A percentile compares a stretch with the other conserved stretches of the same genome.
Evolutionary conservation across 345 rosid genomes (phyloP).

Genomic region (Populus alba): DNA sequence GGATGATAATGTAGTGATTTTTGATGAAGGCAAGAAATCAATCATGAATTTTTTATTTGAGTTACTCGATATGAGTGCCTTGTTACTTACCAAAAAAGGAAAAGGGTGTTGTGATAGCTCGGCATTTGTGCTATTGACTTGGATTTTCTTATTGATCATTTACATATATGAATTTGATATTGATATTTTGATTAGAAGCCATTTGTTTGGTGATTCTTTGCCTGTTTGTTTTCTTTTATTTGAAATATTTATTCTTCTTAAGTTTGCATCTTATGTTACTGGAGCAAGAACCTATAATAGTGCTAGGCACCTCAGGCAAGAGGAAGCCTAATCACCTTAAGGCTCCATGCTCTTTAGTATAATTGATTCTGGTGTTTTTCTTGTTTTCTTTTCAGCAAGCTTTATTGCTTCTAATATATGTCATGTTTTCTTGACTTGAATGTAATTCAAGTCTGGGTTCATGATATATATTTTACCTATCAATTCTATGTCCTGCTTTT

Average conservation of each 20-base stretch:
- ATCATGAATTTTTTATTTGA: background rate
- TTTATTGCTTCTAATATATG: conserved; percentile 1
- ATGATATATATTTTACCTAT: background rate
- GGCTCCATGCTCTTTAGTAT: background rate
- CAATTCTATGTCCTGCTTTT: background rate
- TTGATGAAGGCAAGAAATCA: background rate
- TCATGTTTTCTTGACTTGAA: conserved; percentile 1
- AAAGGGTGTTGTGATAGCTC: background rate
- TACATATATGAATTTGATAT: background rate
- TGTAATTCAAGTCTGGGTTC: background rate
- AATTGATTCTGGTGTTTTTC: background rate
- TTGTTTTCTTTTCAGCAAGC: background rate
- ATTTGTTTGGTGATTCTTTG: background rate
- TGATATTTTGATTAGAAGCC: background rate
- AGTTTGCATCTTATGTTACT: background rate
- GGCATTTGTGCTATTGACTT: background rate
- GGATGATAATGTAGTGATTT: background rate
- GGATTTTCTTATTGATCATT: background rate
- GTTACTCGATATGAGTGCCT: background rate
- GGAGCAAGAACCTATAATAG: background rate
- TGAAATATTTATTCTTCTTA: background rate
- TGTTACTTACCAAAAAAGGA: background rate
- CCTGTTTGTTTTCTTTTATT: background rate
- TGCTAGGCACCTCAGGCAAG: background rate
- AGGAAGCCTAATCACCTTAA: background rate